Conservation (phyloP, 768 basidiomycete genomes). For the Rhizopogon sp. region DNA sequence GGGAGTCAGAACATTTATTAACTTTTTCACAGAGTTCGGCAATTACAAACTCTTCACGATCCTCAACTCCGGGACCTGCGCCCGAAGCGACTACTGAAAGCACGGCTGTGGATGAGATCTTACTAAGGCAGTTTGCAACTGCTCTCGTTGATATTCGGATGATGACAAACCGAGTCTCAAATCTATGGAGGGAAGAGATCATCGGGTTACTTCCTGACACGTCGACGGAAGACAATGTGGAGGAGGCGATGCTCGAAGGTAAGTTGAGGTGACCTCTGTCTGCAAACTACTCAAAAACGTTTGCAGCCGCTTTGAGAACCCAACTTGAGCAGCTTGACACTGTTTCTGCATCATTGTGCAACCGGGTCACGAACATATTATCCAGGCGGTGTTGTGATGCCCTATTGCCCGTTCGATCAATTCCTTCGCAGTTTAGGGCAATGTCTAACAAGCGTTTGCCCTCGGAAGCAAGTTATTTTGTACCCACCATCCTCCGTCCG, state of each 20-base stretch:
- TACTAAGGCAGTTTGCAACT: conserved; percentile 61
- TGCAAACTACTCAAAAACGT: background rate
- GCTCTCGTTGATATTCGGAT: conserved; percentile 62
- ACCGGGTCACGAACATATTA: conserved; percentile 65
- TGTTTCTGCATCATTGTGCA: conserved; percentile 54
- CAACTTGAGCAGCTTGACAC: conserved; percentile 44
- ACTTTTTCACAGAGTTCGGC: background rate
- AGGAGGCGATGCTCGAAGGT: conserved; percentile 48
- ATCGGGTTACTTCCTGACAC: conserved; percentile 52
- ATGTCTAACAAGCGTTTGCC: conserved; percentile 71
- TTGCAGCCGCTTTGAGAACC: conserved; percentile 50
- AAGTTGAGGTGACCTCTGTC: background rate
- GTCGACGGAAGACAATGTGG: conserved; percentile 25
- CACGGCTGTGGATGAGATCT: conserved; percentile 55
- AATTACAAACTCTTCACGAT: conserved; percentile 27
- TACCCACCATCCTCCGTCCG: conserved; percentile 75
- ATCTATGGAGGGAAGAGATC: conserved; percentile 69
- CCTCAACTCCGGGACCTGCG: conserved; percentile 47
- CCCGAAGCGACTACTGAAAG: conserved; percentile 51
- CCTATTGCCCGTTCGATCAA: conserved; percentile 77
- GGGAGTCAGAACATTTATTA: background rate
- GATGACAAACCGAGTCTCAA: conserved; percentile 46
- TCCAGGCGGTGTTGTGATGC: conserved; percentile 81
- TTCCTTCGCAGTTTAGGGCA: conserved; percentile 87
- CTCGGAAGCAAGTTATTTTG: conserved; percentile 82